Evolutionary conservation across 371 early-diverging fungal species (phyloP), one percentile per base, ranked within the genome.

Genomic region (Syncephalastrum contaminatum): DNA sequence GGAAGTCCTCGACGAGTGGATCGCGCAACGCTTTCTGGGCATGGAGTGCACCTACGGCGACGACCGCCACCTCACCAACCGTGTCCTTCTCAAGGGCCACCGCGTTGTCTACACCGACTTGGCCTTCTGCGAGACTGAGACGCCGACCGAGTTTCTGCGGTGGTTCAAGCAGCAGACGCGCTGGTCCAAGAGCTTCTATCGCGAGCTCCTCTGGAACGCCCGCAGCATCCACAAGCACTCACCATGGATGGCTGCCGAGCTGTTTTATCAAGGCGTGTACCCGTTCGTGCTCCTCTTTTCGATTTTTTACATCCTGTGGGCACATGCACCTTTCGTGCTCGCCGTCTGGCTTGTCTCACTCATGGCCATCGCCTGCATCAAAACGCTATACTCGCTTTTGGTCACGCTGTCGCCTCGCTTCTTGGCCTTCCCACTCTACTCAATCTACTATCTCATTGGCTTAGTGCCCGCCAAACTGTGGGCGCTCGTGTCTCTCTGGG

Each of bases 141-240:
- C 87, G 12, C 87, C 87, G 3, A 75, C 63, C 42, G 52, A 59
- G 0, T 82, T 83, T 54, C 60, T 86, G 43, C 73, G 83, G 14
- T 86, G 84, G 85, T 80, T 86, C 49, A 85, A 80, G 8, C 86
- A 86, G 47, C 86, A 86, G 55, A 86, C 87, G 4, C 66, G 87
- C 39, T 86, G 87, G 87, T 82, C 81, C 42, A 86, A 86, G 52
- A 87, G 87, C 19, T 86, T 86, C 49, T 86, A 83, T 44, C 80
- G 87, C 18, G 87, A 86, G 57, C 51, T 84, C 14, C 63, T 83
- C 7, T 83, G 81, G 73, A 82, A 81, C 30, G 72, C 77, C 0
- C 70, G 70, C 10, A 75, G 81, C 39, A 61, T 84, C 20, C 83
- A 83, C 25, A 75, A 81, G 41, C 87, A 86, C 40, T 74, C 73